Evolutionary conservation across 2,329 filamentous ascomycete species (phyloP).

Genomic region (Cladosporium austrohemisphaericum): DNA sequence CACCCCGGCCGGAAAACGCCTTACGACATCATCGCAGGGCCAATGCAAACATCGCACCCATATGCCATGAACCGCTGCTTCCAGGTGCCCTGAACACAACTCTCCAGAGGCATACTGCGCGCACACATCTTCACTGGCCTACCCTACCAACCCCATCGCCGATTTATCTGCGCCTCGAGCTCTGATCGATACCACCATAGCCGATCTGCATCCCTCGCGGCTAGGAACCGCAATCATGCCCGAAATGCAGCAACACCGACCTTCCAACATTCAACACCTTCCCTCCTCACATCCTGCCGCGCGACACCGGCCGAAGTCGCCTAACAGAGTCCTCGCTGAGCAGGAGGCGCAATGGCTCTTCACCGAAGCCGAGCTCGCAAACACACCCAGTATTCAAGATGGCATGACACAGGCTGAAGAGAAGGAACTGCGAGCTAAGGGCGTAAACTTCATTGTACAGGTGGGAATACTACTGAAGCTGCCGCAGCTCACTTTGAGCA

Average conservation of each 20-base stretch:
- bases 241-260: constrained; percentile 20
- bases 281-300: constrained; percentile 41
- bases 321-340: constrained; percentile 48
- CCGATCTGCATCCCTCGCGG: background rate
- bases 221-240: background rate
- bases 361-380: constrained; percentile 73
- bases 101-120: background rate
- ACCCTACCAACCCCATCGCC: constrained; percentile 12
- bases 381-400: constrained; percentile 79
- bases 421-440: constrained; percentile 76
- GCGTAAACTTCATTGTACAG: constrained; percentile 94
- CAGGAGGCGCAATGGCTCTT: constrained; percentile 82
- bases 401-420: constrained; percentile 76
- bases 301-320: constrained; percentile 33
- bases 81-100: constrained; percentile 6
- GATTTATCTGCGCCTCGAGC: constrained; percentile 8
- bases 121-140: no score
- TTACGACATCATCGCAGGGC: constrained; percentile 4
- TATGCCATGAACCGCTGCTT: background rate
- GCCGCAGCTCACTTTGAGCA: constrained; percentile 86
- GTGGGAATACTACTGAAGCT: constrained; percentile 89
- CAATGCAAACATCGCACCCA: constrained; percentile 2
- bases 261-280: constrained; percentile 22
- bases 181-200: constrained; percentile 7
- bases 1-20: background rate